Base-by-base conservation (phyloP, 2,329 filamentous ascomycete genomes). In the Colletotrichum zoysiae region DNA sequence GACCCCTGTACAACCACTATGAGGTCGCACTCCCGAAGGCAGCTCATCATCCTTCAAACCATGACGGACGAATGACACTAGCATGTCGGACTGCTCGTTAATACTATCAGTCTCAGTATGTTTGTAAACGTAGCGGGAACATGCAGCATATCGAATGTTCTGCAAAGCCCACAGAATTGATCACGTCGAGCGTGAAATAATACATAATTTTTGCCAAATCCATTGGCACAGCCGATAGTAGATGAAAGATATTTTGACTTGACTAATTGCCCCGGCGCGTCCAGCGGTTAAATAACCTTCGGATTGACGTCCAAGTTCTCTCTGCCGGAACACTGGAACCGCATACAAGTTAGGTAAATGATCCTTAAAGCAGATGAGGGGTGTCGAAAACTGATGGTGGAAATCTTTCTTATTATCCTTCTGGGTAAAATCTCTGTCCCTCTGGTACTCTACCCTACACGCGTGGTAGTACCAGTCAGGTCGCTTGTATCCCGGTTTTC, bases 141-240 rank as follows among this genome's bases (percentile, higher is more conserved):
- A 79, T 12, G 72, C 3, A 89, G 78, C 75, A 87, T 83, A 35
- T 86, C 86, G 65, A 87, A 88, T 0, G 84, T 61, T 18, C 81
- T 78, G n/a, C 87, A 86, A 20, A 88, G 82, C 0, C 85, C 84
- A 20, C 78, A 33, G 82, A 80, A 55, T 83, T 86, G 70, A 89
- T 86, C 11, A 88, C 85, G 73, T 89, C 88, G 1, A 89, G 78
- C 0, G 86, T 86, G 67, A 89, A 85, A 76, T 81, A 88, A 23
- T 86, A 84, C 0, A 85, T 77, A 66, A 85, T 85, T 20, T 78
- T 76, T 11, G 83, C 84, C 9, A 88, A 76, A 69, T 89, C 86
- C 76, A 88, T 81, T 0, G 78, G 81, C 7, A 76, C 74, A 12
- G 78, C 73, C 0, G 7, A 60, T 23, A 0, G 79, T 73, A 7